Evolutionary conservation across 2,329 filamentous ascomycete genomes (phyloP), one percentile per base, ranked within the genome.

Genomic region (Zelopaecilomyces penicillatus): DNA sequence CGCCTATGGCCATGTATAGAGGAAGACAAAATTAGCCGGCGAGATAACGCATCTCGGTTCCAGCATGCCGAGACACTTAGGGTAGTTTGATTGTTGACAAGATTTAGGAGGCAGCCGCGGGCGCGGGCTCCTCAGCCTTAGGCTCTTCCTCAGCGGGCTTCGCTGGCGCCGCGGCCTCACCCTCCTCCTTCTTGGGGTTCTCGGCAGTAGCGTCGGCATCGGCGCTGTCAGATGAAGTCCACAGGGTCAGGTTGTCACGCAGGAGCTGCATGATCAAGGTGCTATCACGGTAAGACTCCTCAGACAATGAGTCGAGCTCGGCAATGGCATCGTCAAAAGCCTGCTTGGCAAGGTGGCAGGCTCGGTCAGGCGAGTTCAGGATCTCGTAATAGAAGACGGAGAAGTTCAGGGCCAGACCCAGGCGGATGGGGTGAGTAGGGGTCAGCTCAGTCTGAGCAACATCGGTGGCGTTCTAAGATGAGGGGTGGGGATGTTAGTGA

Each of bases 381-480:
- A 96, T 96, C 80, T 96, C 93, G 73, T 96, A 95, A 82, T 95
- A 95, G 79, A 96, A 96, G 63, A 96, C 91, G 54, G 90, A 96
- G 82, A 97, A 96, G 85, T 96, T 97, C 59, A 97, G 83, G 57
- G 91, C 91, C 63, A 97, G 85, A 69, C 91, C 91, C 55, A 97
- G 87, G 63, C 91, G 90, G 75, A 97, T 97, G 61, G 91, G 91
- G 79, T 97, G 91, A 51, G 93, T 97, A 52, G 91, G 91, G 52
- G 91, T 91, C 59, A 97, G 84, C 73, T 97, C 91, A 56, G 87
- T 95, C 78, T 96, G 91, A 59, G 93, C 93, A 64, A 97, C 91
- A 63, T 96, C 91, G 75, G 91, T 97, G 60, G 91, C 91, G 71
- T 87, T 95, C 89, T 93, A 62, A 45, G 4, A n/a, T 5, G 19